Evolutionary conservation across 768 basidiomycete genomes (phyloP).

Genomic region (Lentinula lateritia): DNA sequence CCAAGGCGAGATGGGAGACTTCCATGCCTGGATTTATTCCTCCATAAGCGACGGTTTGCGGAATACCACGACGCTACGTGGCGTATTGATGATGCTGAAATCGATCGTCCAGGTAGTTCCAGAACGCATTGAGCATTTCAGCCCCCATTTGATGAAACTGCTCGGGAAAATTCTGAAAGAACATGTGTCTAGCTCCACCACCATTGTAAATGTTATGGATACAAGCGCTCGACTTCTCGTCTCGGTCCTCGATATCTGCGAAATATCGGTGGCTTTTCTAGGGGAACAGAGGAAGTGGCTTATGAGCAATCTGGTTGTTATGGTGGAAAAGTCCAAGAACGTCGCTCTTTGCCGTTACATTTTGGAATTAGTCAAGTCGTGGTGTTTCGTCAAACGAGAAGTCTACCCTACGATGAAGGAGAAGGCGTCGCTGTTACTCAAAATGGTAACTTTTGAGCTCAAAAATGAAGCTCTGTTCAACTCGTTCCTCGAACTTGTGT

Average conservation of each 20-base stretch:
- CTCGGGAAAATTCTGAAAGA: slow-evolving; percentile 85
- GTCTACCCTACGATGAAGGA: slow-evolving; percentile 92
- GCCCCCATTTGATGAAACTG: slow-evolving; percentile 71
- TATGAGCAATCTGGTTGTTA: slow-evolving; percentile 63
- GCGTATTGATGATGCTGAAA: slow-evolving; percentile 82
- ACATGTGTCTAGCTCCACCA: slow-evolving; percentile 54
- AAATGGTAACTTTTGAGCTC: slow-evolving; percentile 80
- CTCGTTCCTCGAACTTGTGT: slow-evolving; percentile 82
- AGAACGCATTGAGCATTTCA: slow-evolving; percentile 80
- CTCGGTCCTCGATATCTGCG: slow-evolving; percentile 84
- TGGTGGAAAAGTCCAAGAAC: slow-evolving; percentile 90
- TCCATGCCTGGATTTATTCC: slow-evolving; percentile 71
- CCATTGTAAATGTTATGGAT: slow-evolving; percentile 41
- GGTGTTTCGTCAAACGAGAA: slow-evolving; percentile 86
- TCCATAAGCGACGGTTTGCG: slow-evolving; percentile 78
- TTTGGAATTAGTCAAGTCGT: slow-evolving; percentile 79
- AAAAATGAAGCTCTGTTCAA: slow-evolving; percentile 77
- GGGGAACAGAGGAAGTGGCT: slow-evolving; percentile 84
- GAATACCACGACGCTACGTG: slow-evolving; percentile 64
- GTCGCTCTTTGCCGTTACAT: slow-evolving; percentile 73
- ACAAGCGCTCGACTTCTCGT: slow-evolving; percentile 60
- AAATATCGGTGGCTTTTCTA: slow-evolving; percentile 71
- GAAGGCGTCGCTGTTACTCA: slow-evolving; percentile 83
- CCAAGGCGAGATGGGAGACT: slow-evolving; percentile 63
- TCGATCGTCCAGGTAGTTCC: slow-evolving; percentile 77